Evolutionary conservation across 2,329 filamentous ascomycete species (phyloP), one percentile per base, ranked within the genome.

Genomic region (Diaporthe helianthi): DNA sequence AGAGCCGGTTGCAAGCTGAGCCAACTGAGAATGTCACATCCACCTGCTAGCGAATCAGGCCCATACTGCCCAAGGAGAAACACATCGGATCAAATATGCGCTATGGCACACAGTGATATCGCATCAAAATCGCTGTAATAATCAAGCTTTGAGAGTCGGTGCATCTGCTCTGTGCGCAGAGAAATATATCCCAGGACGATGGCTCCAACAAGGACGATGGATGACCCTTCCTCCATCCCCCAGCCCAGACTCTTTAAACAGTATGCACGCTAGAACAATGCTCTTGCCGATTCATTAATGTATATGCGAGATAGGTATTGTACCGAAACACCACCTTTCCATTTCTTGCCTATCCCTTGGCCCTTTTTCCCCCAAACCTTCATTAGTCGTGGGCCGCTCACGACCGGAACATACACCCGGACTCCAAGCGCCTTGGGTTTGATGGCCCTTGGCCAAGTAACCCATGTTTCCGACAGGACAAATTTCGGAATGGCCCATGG

Each of bases 241-340:
- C 19, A 36, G 44, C 13, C n/a, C 44, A 17, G 19, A 19, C 29
- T 36, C 10, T 33, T n/a, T 3, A 24, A 49, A 51, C 17, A 46
- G 26, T 29, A 47, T 36, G 51, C 24, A 31, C 46, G 41, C 65
- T 67, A 22, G 38, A 51, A 67, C 52, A 51, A 58, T 67, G 41
- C 52, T 17, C 52, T 67, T 67, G 41, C 29, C 65, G 58, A 58
- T 36, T 67, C 52, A 66, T 63, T 44, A 67, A 51, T 31, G 65
- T 54, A 54, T 55, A 49, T 67, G 65, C 65, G 41, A 49, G 52
- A 67, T 15, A 58, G 58, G 58, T 49, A 36, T 63, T 63, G 44
- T 58, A 67, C 65, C 65, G 17, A 49, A 58, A 31, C 52, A 58
- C 17, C 41, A 5, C 22, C 22, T 58, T 65, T 10, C 47, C 38